Evolutionary conservation across 371 early-diverging fungal genomes (phyloP).

Genomic region (Mortierella sp.): DNA sequence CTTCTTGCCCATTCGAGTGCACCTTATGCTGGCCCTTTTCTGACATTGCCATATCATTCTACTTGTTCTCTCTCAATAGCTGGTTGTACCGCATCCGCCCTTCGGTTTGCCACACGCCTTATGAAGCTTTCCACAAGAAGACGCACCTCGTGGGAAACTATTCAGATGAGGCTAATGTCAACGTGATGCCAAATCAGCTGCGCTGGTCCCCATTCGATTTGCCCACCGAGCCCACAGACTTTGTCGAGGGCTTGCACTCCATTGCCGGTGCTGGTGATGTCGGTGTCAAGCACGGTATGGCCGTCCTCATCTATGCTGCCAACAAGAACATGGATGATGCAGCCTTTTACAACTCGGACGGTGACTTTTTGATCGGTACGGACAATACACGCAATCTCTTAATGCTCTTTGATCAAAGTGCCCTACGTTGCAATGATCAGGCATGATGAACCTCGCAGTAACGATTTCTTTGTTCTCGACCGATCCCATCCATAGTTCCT

Average conservation of each 20-base stretch:
- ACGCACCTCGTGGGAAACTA: constrained; percentile 68
- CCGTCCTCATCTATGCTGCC: constrained; percentile 85
- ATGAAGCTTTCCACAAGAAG: constrained; percentile 55
- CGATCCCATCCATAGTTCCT: constrained; percentile 76
- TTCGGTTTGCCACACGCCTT: constrained; percentile 89
- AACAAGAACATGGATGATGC: constrained; percentile 79
- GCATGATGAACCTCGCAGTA: background rate
- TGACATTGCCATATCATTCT: no score
- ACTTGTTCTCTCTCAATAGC: constrained; percentile 56
- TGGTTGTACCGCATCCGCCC: constrained; percentile 98
- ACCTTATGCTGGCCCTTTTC: no score
- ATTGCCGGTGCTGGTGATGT: constrained; percentile 93
- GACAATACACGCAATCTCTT: background rate
- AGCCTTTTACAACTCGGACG: constrained; percentile 92
- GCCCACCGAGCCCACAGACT: constrained; percentile 72
- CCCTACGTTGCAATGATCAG: background rate
- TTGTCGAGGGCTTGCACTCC: constrained; percentile 87
- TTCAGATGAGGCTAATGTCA: constrained; percentile 56
- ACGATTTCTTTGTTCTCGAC: background rate
- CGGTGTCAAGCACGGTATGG: constrained; percentile 80
- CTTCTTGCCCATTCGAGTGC: no score
- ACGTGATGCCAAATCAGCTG: constrained; percentile 87
- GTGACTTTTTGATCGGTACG: constrained; percentile 90
- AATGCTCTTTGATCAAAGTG: background rate
- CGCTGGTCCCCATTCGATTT: constrained; percentile 94